These are phyloP conservation scores for Hypoxylon lenormandii DNA, from an alignment of 495 filamentous ascomycete genomes.

Conservation along the genomic window DNA sequence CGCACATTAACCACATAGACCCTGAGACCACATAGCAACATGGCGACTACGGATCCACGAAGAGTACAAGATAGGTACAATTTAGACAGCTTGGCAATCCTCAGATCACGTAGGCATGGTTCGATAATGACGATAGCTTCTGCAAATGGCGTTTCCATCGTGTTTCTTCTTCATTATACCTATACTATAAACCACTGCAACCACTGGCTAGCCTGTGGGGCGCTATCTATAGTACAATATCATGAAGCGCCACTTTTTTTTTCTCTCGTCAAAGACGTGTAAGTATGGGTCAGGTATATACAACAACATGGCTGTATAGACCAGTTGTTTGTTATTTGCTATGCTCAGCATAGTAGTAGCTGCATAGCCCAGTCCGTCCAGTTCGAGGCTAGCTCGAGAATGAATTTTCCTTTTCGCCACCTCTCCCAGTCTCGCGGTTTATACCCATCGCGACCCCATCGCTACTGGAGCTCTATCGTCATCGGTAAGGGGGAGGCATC, in stretches of 20 bases:
- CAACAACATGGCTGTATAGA: constrained; percentile 36
- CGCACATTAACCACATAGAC: constrained; percentile 9
- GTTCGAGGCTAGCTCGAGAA: constrained; percentile 38
- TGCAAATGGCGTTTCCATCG: constrained; percentile 42
- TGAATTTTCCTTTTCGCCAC: constrained; percentile 21
- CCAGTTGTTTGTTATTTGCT: constrained; percentile 30
- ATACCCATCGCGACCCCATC: constrained; percentile 5
- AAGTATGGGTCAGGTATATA: constrained; percentile 26
- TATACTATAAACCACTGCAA: constrained; percentile 38
- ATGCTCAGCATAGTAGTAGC: constrained; percentile 46
- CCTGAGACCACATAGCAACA: constrained; percentile 5
- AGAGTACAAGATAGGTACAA: constrained; percentile 1
- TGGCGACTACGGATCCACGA: too few relatives aligned
- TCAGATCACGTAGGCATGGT: constrained; percentile 36
- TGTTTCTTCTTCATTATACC: constrained; percentile 46
- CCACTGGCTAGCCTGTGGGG: constrained; percentile 35
- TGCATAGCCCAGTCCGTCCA: too few relatives aligned
- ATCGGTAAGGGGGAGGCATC: constrained; percentile 39
- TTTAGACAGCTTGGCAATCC: constrained; percentile 33
- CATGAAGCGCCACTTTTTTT: constrained; percentile 42
- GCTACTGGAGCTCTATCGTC: constrained; percentile 19
- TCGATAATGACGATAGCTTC: constrained; percentile 42
- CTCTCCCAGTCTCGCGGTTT: constrained; percentile 16
- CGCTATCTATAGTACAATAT: constrained; percentile 40
- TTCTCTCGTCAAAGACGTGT: constrained; percentile 8